Percentiles rank a stretch among this genome's conserved stretches.
These are phyloP conservation scores for Salicornia ramosissima DNA, from an alignment of 148 eudicot species.

Conservation along the genomic window DNA sequence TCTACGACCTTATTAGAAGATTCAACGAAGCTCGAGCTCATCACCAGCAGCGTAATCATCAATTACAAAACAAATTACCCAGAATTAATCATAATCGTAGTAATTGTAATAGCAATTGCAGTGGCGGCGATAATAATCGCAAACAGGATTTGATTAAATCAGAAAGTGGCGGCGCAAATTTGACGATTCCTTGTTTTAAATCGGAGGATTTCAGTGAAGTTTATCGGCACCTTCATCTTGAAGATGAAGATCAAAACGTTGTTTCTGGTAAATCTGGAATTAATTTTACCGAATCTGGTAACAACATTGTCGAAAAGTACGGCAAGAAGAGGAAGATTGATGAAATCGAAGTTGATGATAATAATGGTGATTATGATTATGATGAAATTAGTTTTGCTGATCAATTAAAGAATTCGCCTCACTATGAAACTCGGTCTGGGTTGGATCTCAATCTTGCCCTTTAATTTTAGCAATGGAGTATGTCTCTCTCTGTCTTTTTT, in stretches of 20 bases:
- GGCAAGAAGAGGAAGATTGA: constrained; percentile 1
- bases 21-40: constrained; percentile 25
- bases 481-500: no score
- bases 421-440: not conserved
- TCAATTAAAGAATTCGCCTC: not conserved
- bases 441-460: constrained; percentile 32
- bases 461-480: not conserved
- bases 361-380: not conserved
- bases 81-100: not conserved
- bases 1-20: constrained; percentile 34
- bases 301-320: not conserved
- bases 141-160: not conserved
- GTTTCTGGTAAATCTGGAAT: not conserved
- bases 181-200: constrained; percentile 35
- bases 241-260: not conserved
- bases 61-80: no score
- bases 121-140: not conserved
- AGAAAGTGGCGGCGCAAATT: not conserved
- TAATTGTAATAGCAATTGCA: not conserved
- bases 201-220: constrained; percentile 33
- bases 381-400: not conserved
- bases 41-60: no score
- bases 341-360: not conserved
- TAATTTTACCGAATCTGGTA: not conserved
- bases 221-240: not conserved